Evolutionary conservation across 116 monocot species (phyloP).

Genomic region (Phalaenopsis hybrid): DNA sequence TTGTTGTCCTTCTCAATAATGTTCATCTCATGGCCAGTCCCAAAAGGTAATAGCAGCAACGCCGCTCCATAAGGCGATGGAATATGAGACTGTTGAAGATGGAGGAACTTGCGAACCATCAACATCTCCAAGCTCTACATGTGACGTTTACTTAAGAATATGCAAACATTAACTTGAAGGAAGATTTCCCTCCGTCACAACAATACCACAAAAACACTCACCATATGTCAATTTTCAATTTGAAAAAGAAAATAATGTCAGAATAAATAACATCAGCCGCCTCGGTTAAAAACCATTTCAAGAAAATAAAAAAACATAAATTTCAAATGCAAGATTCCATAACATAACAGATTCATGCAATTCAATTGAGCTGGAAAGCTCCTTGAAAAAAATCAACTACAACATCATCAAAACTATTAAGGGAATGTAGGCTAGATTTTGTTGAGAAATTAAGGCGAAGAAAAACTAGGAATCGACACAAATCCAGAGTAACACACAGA

Average conservation of each 20-base stretch:
- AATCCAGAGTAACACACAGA: too few relatives aligned
- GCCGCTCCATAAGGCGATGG: constrained; percentile 32
- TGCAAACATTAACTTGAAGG: constrained; percentile 16
- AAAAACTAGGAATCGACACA: too few relatives aligned
- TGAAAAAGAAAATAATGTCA: too few relatives aligned
- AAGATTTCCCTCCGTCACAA: not conserved
- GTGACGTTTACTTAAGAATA: constrained; percentile 24
- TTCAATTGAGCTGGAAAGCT: too few relatives aligned
- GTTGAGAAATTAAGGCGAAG: too few relatives aligned
- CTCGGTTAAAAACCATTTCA: too few relatives aligned
- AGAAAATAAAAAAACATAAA: too few relatives aligned
- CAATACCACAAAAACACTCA: not conserved
- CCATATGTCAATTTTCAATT: too few relatives aligned
- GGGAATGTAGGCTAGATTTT: not conserved
- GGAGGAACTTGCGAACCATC: constrained; percentile 17
- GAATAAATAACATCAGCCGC: too few relatives aligned
- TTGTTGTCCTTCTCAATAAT: not conserved
- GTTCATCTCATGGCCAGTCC: constrained; percentile 36
- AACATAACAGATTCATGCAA: too few relatives aligned
- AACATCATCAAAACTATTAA: not conserved
- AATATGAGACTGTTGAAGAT: constrained; percentile 24
- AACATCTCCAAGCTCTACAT: constrained; percentile 13
- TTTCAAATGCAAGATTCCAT: too few relatives aligned
- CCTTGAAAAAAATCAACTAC: too few relatives aligned
- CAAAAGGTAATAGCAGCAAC: constrained; percentile 25